Percentiles rank a stretch among this genome's conserved stretches.
Evolutionary conservation across 75 land plant genomes (phyloP).

Genomic region (Selaginella moellendorffii): DNA sequence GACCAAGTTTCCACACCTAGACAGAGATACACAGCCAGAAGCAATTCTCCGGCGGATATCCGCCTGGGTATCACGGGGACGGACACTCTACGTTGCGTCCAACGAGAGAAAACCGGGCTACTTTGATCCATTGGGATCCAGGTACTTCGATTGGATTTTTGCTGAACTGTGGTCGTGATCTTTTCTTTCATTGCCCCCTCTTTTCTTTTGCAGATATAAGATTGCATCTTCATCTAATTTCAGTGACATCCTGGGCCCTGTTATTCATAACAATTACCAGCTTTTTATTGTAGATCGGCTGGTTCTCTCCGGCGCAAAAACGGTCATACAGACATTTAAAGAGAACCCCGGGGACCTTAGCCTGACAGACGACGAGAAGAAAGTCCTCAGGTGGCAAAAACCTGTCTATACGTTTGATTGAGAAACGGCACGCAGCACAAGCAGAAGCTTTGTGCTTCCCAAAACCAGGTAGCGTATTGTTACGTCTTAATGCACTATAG

Average conservation of each 20-base stretch:
- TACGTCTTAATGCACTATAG: no score
- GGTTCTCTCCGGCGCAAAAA: constrained; percentile 53
- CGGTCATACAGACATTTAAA: constrained; percentile 60
- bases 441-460: no score
- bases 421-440: no score
- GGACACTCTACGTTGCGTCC: constrained; percentile 77
- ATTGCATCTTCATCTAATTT: constrained; percentile 61
- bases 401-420: background rate
- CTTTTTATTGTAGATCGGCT: constrained; percentile 81
- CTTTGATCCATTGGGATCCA: constrained; percentile 52
- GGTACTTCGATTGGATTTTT: constrained; percentile 39
- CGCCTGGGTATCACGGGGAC: constrained; percentile 71
- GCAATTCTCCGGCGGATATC: constrained; percentile 47
- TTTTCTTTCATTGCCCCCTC: background rate
- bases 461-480: no score
- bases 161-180: no score
- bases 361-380: constrained; percentile 80
- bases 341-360: constrained; percentile 57
- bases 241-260: constrained; percentile 47
- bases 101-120: constrained; percentile 70
- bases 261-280: constrained; percentile 75
- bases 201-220: constrained; percentile 39
- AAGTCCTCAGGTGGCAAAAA: constrained; percentile 13
- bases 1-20: constrained; percentile 60
- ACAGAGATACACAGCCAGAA: constrained; percentile 73